Percentiles rank a stretch among this genome's conserved stretches.
phyloP scores from a whole-genome alignment of 1,284 basidiomycete genomes.

The Melampsora larici-populina region DNA sequence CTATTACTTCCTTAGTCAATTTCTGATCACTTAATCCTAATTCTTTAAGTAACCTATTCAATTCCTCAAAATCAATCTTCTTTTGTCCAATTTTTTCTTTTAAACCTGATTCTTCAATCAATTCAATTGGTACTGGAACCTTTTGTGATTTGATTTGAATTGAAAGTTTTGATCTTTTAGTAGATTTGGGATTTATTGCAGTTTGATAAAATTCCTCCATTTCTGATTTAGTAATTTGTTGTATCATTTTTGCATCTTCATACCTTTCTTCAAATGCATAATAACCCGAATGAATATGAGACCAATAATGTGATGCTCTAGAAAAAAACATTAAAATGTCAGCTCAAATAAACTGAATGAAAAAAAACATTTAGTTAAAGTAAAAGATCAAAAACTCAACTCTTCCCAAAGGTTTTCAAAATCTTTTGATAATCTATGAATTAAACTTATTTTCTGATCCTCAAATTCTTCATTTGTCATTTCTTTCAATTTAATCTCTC shows the following conservation, averaged over 20 bases:
- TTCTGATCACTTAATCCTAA: not conserved
- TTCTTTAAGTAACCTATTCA: not conserved
- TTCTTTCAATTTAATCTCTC: conserved; percentile 51
- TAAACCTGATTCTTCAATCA: not conserved
- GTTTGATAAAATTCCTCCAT: conserved; percentile 50
- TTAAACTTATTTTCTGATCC: conserved; percentile 64
- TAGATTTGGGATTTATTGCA: conserved; percentile 49
- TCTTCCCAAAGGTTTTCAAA: conserved; percentile 70
- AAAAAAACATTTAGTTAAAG: too few relatives aligned
- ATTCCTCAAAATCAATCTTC: not conserved
- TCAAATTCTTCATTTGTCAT: conserved; percentile 66
- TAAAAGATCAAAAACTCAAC: too few relatives aligned
- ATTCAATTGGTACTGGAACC: conserved; percentile 15
- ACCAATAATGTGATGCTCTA: conserved; percentile 49
- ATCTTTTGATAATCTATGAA: conserved; percentile 68
- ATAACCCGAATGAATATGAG: conserved; percentile 48
- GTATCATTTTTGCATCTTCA: conserved; percentile 49
- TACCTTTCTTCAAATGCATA: conserved; percentile 46
- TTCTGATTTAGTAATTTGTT: conserved; percentile 48
- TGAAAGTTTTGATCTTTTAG: conserved; percentile 49
- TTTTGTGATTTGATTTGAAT: conserved; percentile 49
- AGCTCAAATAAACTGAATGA: not conserved
- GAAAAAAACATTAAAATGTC: too few relatives aligned
- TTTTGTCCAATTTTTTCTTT: not conserved
- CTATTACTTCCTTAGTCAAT: not conserved